Conservation (phyloP, 2,329 filamentous ascomycete species). For the Ceratocystis diversiconidia region DNA sequence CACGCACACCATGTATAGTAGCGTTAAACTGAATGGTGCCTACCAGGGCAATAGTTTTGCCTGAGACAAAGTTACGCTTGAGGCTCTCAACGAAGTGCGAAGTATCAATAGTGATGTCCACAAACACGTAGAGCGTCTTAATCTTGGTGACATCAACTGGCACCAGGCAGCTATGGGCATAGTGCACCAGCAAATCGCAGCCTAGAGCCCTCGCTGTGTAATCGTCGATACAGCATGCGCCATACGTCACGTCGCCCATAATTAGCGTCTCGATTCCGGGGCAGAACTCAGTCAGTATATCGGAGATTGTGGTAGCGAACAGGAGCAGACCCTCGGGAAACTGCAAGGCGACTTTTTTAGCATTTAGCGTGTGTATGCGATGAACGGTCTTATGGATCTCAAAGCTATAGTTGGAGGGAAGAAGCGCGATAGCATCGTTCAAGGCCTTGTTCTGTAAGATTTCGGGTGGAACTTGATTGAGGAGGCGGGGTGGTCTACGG, state of each 20-base stretch:
- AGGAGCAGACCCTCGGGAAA: constrained; percentile 91
- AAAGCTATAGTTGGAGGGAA: constrained; percentile 95
- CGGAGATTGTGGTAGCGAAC: constrained; percentile 94
- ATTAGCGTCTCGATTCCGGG: constrained; percentile 83
- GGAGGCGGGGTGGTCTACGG: constrained; percentile 58
- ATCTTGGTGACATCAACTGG: constrained; percentile 94
- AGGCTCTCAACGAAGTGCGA: constrained; percentile 74
- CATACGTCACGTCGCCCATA: constrained; percentile 98
- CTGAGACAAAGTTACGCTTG: constrained; percentile 70
- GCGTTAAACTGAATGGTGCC: constrained; percentile 99
- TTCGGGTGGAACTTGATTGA: constrained; percentile 80
- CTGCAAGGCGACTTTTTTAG: constrained; percentile 81
- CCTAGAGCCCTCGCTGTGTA: constrained; percentile 89
- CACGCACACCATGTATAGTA: constrained; percentile 74
- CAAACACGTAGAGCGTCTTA: constrained; percentile 94
- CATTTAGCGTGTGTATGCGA: constrained; percentile 64
- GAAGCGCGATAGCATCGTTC: constrained; percentile 70
- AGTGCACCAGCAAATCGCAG: constrained; percentile 89
- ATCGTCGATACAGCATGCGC: constrained; percentile 96
- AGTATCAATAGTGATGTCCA: constrained; percentile 92
- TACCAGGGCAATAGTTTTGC: constrained; percentile 81
- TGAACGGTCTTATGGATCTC: constrained; percentile 98
- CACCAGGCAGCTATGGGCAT: constrained; percentile 91
- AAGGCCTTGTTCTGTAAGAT: constrained; percentile 76
- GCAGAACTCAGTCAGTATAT: constrained; percentile 91